phyloP scores from a whole-genome alignment of 2,329 filamentous ascomycete genomes.

The Madurella mycetomatis region DNA sequence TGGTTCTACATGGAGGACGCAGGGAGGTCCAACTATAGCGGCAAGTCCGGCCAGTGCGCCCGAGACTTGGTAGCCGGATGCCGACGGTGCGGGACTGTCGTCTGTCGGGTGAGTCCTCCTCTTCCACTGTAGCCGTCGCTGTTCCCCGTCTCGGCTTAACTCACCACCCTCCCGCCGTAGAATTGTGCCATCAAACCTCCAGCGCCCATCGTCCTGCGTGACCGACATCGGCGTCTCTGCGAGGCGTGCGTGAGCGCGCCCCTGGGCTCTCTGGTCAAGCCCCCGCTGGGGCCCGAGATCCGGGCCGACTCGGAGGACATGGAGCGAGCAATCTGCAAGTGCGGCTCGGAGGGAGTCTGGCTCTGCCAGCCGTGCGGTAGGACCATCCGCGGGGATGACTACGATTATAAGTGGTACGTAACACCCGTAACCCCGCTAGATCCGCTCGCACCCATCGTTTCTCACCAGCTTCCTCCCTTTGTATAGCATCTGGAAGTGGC shows the following conservation, averaged over 20 bases:
- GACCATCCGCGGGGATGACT: conserved; percentile 57
- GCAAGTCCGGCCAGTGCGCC: conserved; percentile 75
- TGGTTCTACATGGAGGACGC: conserved; percentile 57
- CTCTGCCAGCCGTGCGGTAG: conserved; percentile 81
- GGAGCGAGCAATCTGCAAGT: conserved; percentile 52
- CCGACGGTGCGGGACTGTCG: conserved; percentile 67
- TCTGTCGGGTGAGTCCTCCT: conserved; percentile 67
- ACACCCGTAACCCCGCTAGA: background rate
- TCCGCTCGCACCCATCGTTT: background rate
- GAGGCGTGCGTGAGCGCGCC: conserved; percentile 68
- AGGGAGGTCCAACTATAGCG: conserved; percentile 44
- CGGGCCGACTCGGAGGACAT: conserved; percentile 52
- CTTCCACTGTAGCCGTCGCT: conserved; percentile 5
- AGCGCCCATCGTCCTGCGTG: conserved; percentile 59
- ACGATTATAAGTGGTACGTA: conserved; percentile 53
- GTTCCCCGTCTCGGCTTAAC: background rate
- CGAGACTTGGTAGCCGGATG: conserved; percentile 83
- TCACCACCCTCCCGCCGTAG: conserved; percentile 41
- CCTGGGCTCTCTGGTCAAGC: conserved; percentile 50
- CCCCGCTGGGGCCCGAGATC: conserved; percentile 41
- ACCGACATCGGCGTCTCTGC: conserved; percentile 79
- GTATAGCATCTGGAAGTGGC: conserved; percentile 80
- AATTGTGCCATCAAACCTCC: conserved; percentile 89
- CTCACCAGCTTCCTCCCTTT: background rate
- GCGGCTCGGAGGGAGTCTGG: conserved; percentile 62